These are phyloP conservation scores for Microbotryomycetes sp. DNA, from an alignment of 1,284 basidiomycete species.

Conservation along the genomic window DNA sequence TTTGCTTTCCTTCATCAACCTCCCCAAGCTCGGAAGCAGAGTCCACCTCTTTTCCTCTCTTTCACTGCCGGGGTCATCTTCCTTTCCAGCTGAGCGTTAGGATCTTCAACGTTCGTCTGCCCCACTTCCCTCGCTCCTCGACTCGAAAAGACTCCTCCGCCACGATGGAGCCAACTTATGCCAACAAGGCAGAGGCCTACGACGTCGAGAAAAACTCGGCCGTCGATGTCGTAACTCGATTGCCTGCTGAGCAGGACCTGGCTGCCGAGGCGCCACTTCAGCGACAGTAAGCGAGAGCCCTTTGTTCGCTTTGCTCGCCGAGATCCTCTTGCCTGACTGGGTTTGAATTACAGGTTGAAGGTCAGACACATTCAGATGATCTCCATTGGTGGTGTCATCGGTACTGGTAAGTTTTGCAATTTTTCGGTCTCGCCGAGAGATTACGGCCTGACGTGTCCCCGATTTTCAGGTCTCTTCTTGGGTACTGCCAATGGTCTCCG, in stretches of 20 bases:
- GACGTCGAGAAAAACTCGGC: background rate
- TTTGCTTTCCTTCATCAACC: no score
- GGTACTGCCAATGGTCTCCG: constrained; percentile 46
- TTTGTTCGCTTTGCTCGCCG: background rate
- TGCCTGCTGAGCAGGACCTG: background rate
- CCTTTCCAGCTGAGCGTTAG: no score
- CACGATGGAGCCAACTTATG: background rate
- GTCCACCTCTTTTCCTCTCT: no score
- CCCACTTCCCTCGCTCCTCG: no score
- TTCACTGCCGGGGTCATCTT: no score
- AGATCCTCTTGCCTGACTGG: background rate
- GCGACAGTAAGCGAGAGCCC: background rate
- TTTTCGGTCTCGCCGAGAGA: background rate
- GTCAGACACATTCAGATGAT: constrained; percentile 11
- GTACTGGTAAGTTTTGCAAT: constrained; percentile 13
- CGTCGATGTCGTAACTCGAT: background rate
- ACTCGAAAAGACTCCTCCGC: no score
- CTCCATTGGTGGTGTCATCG: constrained; percentile 31
- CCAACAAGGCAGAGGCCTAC: background rate
- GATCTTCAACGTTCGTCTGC: no score
- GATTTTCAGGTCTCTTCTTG: constrained; percentile 38
- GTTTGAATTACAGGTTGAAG: constrained; percentile 13
- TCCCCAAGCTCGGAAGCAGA: no score
- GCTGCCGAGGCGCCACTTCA: background rate
- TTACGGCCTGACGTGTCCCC: background rate